Evolutionary conservation across 192 early-diverging fungal species (phyloP).

Genomic region (Funneliformis mosseae): DNA sequence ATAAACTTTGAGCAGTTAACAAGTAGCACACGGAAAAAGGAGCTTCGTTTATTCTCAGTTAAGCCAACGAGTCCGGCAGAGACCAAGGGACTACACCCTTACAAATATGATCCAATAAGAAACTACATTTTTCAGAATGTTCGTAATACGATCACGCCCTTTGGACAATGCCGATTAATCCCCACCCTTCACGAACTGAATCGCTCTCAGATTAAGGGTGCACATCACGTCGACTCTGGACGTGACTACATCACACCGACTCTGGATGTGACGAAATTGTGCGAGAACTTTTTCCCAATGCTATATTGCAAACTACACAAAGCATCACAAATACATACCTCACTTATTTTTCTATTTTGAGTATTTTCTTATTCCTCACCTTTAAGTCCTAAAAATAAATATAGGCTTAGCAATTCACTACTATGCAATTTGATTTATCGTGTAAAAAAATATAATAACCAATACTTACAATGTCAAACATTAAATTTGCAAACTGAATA

Average conservation of each 20-base stretch:
- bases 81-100: slow-evolving; percentile 25
- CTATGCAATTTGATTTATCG: neutral
- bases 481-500: slow-evolving; percentile 18
- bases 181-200: neutral
- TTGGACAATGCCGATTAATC: slow-evolving; percentile 16
- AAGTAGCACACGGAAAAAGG: slow-evolving; percentile 14
- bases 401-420: neutral
- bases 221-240: slow-evolving; percentile 23
- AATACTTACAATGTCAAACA: slow-evolving; percentile 26
- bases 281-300: slow-evolving; percentile 30
- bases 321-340: slow-evolving; percentile 11
- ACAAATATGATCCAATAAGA: neutral
- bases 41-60: slow-evolving; percentile 35
- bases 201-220: slow-evolving; percentile 22
- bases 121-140: slow-evolving; percentile 23
- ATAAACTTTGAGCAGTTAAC: slow-evolving; percentile 12
- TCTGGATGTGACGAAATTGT: neutral
- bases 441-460: slow-evolving; percentile 24
- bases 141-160: neutral
- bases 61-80: slow-evolving; percentile 33
- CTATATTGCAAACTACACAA: slow-evolving; percentile 11
- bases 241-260: no score
- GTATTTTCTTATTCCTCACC: neutral
- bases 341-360: neutral
- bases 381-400: slow-evolving; percentile 19